Evolutionary conservation across 345 rosid species (phyloP).

Genomic region (Raphanus sativus): DNA sequence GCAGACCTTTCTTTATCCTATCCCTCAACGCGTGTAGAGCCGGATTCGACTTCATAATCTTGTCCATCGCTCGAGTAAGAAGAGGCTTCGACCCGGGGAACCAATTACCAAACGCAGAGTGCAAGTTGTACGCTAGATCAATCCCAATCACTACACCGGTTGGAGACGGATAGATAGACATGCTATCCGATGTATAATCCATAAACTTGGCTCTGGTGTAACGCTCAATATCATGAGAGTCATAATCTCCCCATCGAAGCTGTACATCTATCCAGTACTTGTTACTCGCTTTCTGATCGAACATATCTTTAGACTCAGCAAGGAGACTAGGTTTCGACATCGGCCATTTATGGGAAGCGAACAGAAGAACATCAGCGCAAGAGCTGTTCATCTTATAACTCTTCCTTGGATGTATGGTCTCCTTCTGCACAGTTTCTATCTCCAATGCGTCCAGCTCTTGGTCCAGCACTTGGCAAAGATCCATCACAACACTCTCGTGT

Average conservation of each 20-base stretch:
- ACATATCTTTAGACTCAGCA: conserved; percentile 95
- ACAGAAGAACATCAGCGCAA: conserved; percentile 96
- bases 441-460: conserved; percentile 98
- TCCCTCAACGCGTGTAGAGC: conserved; percentile 95
- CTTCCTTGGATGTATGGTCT: conserved; percentile 98
- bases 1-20: conserved; percentile 96
- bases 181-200: conserved; percentile 98
- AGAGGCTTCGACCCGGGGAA: conserved; percentile 98
- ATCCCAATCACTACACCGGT: conserved; percentile 99
- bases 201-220: conserved; percentile 97
- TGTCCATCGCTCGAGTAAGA: conserved; percentile 97
- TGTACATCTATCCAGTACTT: conserved; percentile 99
- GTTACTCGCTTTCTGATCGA: conserved; percentile 97
- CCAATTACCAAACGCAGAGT: conserved; percentile 99
- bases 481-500: conserved; percentile 99
- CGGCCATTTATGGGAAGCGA: conserved; percentile 98
- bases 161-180: conserved; percentile 99
- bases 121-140: conserved; percentile 97
- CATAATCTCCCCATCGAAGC: conserved; percentile 99
- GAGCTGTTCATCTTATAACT: conserved; percentile 99
- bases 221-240: conserved; percentile 97
- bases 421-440: conserved; percentile 99
- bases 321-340: conserved; percentile 99
- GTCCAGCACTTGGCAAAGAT: conserved; percentile 97
- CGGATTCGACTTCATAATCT: conserved; percentile 99